Evolutionary conservation across 208 protist species (phyloP).

Genomic region (Leishmania aethiopica): DNA sequence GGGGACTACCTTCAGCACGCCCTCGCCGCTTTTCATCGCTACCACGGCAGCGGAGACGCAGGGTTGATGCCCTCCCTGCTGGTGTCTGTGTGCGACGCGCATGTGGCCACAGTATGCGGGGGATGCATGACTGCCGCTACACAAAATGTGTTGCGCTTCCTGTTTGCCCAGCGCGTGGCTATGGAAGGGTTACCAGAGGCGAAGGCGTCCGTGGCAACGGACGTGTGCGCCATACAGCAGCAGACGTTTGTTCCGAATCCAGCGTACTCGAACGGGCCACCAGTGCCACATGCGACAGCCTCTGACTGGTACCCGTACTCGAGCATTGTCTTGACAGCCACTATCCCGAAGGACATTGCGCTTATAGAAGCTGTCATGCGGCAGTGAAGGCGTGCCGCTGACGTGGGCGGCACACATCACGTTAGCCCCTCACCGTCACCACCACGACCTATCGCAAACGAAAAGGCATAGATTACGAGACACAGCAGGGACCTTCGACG

Average conservation of each 20-base stretch:
- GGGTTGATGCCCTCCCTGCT: neutral
- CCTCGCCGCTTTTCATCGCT: conserved; percentile 27
- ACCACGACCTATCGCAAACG: neutral
- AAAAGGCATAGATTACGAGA: neutral
- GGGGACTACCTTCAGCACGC: conserved; percentile 33
- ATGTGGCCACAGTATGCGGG: neutral
- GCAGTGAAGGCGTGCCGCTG: neutral
- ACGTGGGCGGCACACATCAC: too few relatives aligned
- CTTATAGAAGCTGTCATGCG: conserved; percentile 26
- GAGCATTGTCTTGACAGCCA: conserved; percentile 52
- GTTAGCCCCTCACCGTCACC: neutral
- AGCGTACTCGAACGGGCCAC: conserved; percentile 5
- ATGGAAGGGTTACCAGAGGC: conserved; percentile 34
- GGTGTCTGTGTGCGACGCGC: neutral
- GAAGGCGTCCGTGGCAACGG: conserved; percentile 7
- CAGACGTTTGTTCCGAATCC: conserved; percentile 13
- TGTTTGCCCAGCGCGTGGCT: conserved; percentile 48
- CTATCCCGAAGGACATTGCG: conserved; percentile 50
- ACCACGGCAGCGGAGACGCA: neutral
- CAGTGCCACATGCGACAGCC: conserved; percentile 1
- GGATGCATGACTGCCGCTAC: neutral
- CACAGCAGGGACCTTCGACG: neutral
- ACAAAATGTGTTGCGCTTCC: conserved; percentile 30
- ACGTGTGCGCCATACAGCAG: conserved; percentile 9
- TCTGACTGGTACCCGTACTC: conserved; percentile 50